Base-by-base conservation (phyloP, 2,329 filamentous ascomycete genomes). In the Alternaria sp. region DNA sequence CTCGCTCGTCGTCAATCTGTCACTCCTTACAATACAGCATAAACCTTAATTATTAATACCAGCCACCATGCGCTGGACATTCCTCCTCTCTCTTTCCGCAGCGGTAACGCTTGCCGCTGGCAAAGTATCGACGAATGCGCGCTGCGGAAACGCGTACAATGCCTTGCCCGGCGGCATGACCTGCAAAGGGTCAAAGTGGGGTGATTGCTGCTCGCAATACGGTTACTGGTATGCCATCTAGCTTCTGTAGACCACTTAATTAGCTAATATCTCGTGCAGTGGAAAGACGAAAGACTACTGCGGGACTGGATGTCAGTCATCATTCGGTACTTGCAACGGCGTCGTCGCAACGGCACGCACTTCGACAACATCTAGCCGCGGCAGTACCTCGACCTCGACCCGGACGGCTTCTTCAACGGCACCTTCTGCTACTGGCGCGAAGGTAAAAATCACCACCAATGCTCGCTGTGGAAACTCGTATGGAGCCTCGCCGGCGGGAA, bases 401-500 rank as follows among this genome's bases (percentile, higher is more conserved):
- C 4, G 17, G 4, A 3, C 11, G 5, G 26, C 7, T 19, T 5
- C 26, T 2, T 15, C 26, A 4, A 19, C 2, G 7, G 47, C 47
- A n/a, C 11, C 25, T 1, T 50, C 47, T 6, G 3, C 47, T 19
- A 12, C 17, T 6, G 1, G 3, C 2, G 26, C 0, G 8, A 49
- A 49, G 1, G n/a, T 50, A 6, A 52, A 45, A 23, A 21, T 62
- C 5, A 59, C 62, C 0, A 59, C 59, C 4, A 62, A 65, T 12
- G 59, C 46, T 25, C 54, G 62, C 11, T 65, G 59, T 23, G 62
- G 59, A 32, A 45, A 44, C 12, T 6, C 10, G 13, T 62, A 62
- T 25, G 49, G 49, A 3, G 62, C 59, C 1, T 56, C 25, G 3
- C 59, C 62, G 0, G 55, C 36, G 11, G 52, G 52, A 44, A 54